These are phyloP conservation scores for Backusella luteola DNA, from an alignment of 192 early-diverging fungal genomes.

Conservation along the genomic window DNA sequence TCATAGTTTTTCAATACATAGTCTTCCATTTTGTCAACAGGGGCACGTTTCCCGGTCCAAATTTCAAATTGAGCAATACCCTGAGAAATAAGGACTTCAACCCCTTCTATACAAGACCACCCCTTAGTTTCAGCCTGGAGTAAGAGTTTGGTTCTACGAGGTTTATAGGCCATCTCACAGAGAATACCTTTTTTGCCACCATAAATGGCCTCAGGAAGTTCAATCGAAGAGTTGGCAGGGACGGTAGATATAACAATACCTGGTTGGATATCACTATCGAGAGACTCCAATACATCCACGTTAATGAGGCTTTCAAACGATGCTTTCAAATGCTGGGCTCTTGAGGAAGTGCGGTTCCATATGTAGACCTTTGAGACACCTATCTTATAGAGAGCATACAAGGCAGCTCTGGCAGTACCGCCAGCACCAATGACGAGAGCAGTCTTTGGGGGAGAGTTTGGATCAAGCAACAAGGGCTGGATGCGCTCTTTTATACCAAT, in stretches of 20 bases:
- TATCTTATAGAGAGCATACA: constrained; percentile 77
- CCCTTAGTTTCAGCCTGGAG: constrained; percentile 53
- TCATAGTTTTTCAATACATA: constrained; percentile 45
- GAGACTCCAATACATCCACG: constrained; percentile 42
- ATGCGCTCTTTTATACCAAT: constrained; percentile 79
- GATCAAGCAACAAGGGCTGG: constrained; percentile 38
- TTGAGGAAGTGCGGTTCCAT: constrained; percentile 84
- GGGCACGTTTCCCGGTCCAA: constrained; percentile 77
- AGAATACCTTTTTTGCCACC: constrained; percentile 63
- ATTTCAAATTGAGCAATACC: constrained; percentile 87
- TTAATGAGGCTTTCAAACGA: constrained; percentile 58
- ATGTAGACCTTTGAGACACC: constrained; percentile 69
- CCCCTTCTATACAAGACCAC: constrained; percentile 76
- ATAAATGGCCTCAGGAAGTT: constrained; percentile 52
- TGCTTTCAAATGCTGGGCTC: constrained; percentile 63
- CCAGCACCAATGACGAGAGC: constrained; percentile 93
- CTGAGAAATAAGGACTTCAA: constrained; percentile 89
- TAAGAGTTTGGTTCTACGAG: constrained; percentile 78
- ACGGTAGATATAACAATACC: constrained; percentile 76
- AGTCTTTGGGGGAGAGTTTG: constrained; percentile 25
- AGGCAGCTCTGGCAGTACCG: constrained; percentile 89
- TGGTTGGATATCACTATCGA: constrained; percentile 44
- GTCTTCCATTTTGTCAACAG: constrained; percentile 46
- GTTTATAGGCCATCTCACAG: constrained; percentile 94
- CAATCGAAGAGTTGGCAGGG: constrained; percentile 67